Percentiles rank a stretch among this genome's conserved stretches.
Evolutionary conservation across 768 basidiomycete species (phyloP).

Genomic region (Mycena rosella): DNA sequence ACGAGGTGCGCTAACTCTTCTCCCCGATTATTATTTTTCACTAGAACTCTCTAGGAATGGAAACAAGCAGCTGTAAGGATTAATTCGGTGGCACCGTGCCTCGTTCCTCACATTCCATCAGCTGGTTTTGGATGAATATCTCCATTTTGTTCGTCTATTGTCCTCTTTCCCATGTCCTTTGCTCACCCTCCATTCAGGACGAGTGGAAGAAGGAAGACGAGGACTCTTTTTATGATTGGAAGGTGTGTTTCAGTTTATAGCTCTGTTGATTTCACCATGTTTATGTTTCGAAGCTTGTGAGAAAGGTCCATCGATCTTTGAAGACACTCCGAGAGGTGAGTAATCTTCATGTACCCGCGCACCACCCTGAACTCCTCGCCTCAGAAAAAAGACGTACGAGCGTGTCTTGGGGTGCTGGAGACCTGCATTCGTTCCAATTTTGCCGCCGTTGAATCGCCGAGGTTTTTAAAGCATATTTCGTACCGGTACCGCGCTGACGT

Average conservation of each 20-base stretch:
- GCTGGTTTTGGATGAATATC: constrained; percentile 75
- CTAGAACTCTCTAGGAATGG: constrained; percentile 76
- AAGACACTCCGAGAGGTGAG: constrained; percentile 67
- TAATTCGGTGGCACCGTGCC: neutral
- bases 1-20: constrained; percentile 62
- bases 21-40: neutral
- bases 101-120: constrained; percentile 7
- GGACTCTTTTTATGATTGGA: constrained; percentile 93
- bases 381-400: constrained; percentile 80
- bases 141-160: constrained; percentile 65
- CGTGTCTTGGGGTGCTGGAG: constrained; percentile 90
- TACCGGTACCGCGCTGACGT: constrained; percentile 23
- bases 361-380: neutral
- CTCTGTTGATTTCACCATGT: neutral
- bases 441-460: constrained; percentile 89
- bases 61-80: constrained; percentile 74
- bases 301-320: constrained; percentile 85
- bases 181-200: constrained; percentile 45
- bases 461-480: constrained; percentile 54
- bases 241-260: neutral
- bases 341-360: neutral
- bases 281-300: constrained; percentile 93
- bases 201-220: constrained; percentile 93
- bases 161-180: neutral
- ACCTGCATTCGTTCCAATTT: constrained; percentile 94